Percentiles rank a stretch among this genome's conserved stretches.
Evolutionary conservation across 495 filamentous ascomycete species (phyloP).

Genomic region (Penicillium dipodomyicola): DNA sequence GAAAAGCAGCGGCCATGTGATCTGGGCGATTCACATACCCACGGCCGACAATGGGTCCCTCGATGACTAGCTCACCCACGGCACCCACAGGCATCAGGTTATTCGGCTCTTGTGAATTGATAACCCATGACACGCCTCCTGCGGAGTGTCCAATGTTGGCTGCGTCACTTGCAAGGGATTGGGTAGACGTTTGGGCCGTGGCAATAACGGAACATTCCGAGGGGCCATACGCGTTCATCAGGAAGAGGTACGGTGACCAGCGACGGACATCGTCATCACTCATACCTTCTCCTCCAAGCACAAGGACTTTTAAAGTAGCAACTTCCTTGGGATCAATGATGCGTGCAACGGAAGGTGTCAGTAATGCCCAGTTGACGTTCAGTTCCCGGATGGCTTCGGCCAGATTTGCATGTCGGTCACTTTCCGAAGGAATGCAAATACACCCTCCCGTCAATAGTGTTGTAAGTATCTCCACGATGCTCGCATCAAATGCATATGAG

Average conservation of each 20-base stretch:
- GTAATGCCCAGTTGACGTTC: background rate
- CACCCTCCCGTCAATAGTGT: slow-evolving; percentile 26
- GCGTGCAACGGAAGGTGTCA: slow-evolving; percentile 3
- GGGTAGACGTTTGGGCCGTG: background rate
- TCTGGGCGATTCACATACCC: slow-evolving; percentile 6
- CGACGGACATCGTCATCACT: background rate
- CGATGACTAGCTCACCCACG: slow-evolving; percentile 7
- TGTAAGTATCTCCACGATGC: slow-evolving; percentile 15
- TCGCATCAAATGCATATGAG: slow-evolving; percentile 26
- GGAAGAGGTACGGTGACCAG: slow-evolving; percentile 6
- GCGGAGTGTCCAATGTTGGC: background rate
- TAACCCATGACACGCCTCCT: slow-evolving; percentile 11
- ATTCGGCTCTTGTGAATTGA: slow-evolving; percentile 28
- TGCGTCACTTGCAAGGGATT: background rate
- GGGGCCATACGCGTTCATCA: background rate
- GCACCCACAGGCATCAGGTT: slow-evolving; percentile 1
- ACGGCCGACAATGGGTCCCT: slow-evolving; percentile 11
- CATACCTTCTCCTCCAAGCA: slow-evolving; percentile 22
- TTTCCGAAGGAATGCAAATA: slow-evolving; percentile 29
- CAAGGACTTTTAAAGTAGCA: slow-evolving; percentile 14
- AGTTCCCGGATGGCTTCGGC: background rate
- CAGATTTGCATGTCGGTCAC: slow-evolving; percentile 8
- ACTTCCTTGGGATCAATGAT: slow-evolving; percentile 27
- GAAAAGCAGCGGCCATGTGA: background rate
- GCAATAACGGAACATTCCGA: slow-evolving; percentile 1